Percentiles rank a stretch among this genome's conserved stretches.
These are phyloP conservation scores for Backusella parvicylindrica DNA, from an alignment of 192 early-diverging fungal species.

Conservation along the genomic window DNA sequence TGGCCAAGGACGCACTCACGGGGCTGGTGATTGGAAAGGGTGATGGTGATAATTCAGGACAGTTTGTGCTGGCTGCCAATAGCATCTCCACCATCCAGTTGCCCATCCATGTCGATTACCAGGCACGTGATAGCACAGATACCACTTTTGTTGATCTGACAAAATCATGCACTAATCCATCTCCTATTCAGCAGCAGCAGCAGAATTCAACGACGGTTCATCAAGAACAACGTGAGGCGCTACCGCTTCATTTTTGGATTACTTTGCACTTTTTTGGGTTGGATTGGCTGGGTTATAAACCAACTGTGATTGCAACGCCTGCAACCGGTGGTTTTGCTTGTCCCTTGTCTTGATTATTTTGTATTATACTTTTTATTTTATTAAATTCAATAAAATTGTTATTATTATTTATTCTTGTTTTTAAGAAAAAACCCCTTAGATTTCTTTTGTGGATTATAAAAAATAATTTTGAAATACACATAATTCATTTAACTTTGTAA, in stretches of 20 bases:
- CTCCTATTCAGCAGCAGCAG: too few relatives aligned
- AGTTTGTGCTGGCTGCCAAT: neutral
- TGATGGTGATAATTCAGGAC: neutral
- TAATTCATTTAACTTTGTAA: neutral
- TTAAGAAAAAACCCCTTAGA: too few relatives aligned
- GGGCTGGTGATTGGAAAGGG: slow-evolving; percentile 20
- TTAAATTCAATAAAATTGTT: neutral
- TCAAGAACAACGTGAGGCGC: slow-evolving; percentile 3
- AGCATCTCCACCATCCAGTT: slow-evolving; percentile 10
- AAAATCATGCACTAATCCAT: slow-evolving; percentile 25
- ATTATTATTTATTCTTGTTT: too few relatives aligned
- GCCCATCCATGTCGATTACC: slow-evolving; percentile 16
- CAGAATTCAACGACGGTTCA: neutral
- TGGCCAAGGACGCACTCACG: slow-evolving; percentile 18
- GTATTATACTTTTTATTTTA: neutral
- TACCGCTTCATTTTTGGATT: slow-evolving; percentile 22
- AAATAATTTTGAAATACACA: too few relatives aligned
- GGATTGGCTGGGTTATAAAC: slow-evolving; percentile 19
- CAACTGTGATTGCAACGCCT: slow-evolving; percentile 20
- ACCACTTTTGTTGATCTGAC: slow-evolving; percentile 20
- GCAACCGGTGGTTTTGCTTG: slow-evolving; percentile 23
- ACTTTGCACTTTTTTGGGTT: slow-evolving; percentile 10
- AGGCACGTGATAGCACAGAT: slow-evolving; percentile 9
- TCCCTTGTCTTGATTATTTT: slow-evolving; percentile 13
- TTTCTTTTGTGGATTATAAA: too few relatives aligned